These are phyloP conservation scores for Chenopodium berlandieri DNA, from an alignment of 148 eudicot genomes.

Conservation along the genomic window DNA sequence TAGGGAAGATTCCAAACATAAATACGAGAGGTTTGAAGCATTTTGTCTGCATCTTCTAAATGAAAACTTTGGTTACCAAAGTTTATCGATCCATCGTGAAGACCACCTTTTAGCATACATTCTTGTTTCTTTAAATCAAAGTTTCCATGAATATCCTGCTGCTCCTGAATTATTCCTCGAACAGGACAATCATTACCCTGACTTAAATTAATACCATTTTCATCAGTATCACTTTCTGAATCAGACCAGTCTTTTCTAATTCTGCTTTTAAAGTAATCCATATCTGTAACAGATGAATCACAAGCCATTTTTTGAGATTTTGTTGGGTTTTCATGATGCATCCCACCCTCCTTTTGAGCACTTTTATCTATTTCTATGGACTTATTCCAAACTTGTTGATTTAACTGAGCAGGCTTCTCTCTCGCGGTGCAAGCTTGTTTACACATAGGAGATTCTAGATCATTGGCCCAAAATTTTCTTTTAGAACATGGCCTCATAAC, in stretches of 20 bases:
- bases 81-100: slow-evolving; percentile 32
- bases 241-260: slow-evolving; percentile 82
- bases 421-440: slow-evolving; percentile 27
- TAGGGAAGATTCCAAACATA: slow-evolving; percentile 88
- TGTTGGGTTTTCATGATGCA: slow-evolving; percentile 26
- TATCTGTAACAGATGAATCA: slow-evolving; percentile 49
- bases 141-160: slow-evolving; percentile 25
- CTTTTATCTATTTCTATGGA: slow-evolving; percentile 25
- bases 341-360: slow-evolving; percentile 26
- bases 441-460: slow-evolving; percentile 38
- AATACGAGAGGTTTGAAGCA: slow-evolving; percentile 60
- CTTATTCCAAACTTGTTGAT: neutral
- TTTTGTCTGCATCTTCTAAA: slow-evolving; percentile 20
- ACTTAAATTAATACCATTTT: neutral
- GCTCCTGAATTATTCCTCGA: slow-evolving; percentile 11
- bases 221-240: slow-evolving; percentile 48
- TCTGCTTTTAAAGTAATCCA: slow-evolving; percentile 82
- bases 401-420: slow-evolving; percentile 9
- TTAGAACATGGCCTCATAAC: slow-evolving; percentile 71
- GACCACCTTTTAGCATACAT: neutral
- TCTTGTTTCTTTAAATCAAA: slow-evolving; percentile 23
- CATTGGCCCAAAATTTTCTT: slow-evolving; percentile 85
- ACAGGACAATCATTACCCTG: slow-evolving; percentile 14
- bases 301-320: slow-evolving; percentile 25
- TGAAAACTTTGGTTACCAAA: slow-evolving; percentile 22